These are phyloP conservation scores for Chlamydomonas urium DNA, from an alignment of 139 green algal genomes.

Conservation along the genomic window DNA sequence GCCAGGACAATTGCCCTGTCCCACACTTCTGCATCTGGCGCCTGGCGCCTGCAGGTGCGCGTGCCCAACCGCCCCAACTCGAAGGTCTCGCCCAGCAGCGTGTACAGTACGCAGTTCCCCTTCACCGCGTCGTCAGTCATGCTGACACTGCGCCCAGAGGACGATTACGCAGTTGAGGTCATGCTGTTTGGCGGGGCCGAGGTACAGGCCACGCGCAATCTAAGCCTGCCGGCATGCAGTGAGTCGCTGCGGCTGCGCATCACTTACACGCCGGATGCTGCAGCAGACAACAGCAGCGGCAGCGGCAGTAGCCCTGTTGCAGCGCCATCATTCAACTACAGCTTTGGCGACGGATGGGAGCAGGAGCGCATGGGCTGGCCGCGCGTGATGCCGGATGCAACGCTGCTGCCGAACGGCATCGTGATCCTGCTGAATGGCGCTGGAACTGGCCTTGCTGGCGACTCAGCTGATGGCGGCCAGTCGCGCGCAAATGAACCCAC, in stretches of 20 bases:
- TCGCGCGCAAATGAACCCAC: conserved; percentile 25
- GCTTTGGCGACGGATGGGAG: conserved; percentile 4
- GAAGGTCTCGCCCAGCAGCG: neutral
- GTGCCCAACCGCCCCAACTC: conserved; percentile 1
- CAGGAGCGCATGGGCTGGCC: conserved; percentile 22
- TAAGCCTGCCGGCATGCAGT: conserved; percentile 4
- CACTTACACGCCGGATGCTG: neutral
- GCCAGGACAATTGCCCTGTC: too few relatives aligned
- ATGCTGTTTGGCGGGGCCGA: conserved; percentile 25
- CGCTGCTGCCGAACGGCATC: conserved; percentile 38
- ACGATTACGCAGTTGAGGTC: conserved; percentile 35
- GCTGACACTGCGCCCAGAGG: conserved; percentile 15
- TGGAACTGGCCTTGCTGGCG: conserved; percentile 21
- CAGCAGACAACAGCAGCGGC: neutral
- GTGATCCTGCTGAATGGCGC: conserved; percentile 31
- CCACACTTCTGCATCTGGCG: too few relatives aligned
- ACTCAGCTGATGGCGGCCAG: conserved; percentile 14
- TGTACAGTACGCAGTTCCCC: conserved; percentile 23
- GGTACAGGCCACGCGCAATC: conserved; percentile 4
- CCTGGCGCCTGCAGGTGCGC: neutral
- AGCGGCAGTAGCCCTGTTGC: too few relatives aligned
- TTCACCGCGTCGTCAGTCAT: conserved; percentile 31
- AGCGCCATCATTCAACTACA: too few relatives aligned
- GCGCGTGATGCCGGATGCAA: conserved; percentile 28
- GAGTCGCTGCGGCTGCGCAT: conserved; percentile 17